A percentile compares a stretch with the other conserved stretches of the same genome.
These are phyloP conservation scores for Sicyos baderoa DNA, from an alignment of 306 rosid genomes.

Conservation along the genomic window DNA sequence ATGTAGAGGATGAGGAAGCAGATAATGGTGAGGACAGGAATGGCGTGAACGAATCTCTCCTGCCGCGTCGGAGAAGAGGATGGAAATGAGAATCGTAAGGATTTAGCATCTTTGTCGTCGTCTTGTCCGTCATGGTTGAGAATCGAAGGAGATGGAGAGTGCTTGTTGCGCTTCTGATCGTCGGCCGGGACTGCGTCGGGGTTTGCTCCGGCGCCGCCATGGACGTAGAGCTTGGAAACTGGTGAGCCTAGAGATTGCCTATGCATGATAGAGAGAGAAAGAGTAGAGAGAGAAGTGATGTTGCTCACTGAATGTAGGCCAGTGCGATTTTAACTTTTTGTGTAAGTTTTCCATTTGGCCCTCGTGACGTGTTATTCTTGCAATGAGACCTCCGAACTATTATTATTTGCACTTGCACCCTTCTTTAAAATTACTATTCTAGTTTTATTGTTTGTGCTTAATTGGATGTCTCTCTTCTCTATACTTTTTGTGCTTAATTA, in stretches of 20 bases:
- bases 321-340: background rate
- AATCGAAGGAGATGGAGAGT: constrained; percentile 20
- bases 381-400: background rate
- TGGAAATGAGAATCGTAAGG: constrained; percentile 50
- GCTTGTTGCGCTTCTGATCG: constrained; percentile 32
- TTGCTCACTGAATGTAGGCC: background rate
- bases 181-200: constrained; percentile 26
- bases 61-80: constrained; percentile 43
- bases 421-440: too few species aligned
- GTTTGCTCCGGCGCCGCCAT: constrained; percentile 42
- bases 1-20: constrained; percentile 87
- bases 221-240: constrained; percentile 54
- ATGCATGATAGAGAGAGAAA: constrained; percentile 51
- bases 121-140: constrained; percentile 18
- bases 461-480: too few species aligned
- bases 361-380: background rate
- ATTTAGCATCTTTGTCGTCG: constrained; percentile 39
- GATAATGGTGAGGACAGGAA: constrained; percentile 71
- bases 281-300: constrained; percentile 17
- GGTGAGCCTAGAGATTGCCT: constrained; percentile 92
- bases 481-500: too few species aligned
- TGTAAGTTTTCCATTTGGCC: constrained; percentile 1
- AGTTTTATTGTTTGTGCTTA: too few species aligned
- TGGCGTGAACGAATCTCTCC: constrained; percentile 65
- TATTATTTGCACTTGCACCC: background rate